Evolutionary conservation across 1,139 yeast genomes (phyloP), one percentile per base, ranked within the genome.

Genomic region (Sugiyamaella grinbergsii): DNA sequence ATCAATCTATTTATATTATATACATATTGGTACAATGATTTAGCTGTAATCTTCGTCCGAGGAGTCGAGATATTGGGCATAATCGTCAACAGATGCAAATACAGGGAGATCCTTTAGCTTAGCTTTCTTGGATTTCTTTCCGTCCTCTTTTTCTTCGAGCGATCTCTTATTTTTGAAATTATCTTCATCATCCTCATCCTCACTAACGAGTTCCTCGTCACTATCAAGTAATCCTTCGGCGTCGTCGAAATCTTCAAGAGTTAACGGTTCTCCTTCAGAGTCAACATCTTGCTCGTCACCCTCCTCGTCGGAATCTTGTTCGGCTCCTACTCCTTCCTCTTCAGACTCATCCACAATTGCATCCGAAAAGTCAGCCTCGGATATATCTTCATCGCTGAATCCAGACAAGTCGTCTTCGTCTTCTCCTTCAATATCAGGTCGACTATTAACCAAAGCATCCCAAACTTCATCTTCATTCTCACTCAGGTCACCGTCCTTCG

Each of bases 41-140:
- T 49, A 57, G 46, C 53, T 52, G 32, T 50, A 61, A 42, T 63
- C 65, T 43, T 63, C 66, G 39, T 62, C 66, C 31, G 61, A 61
- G 7, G 64, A 82, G 44, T 78, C 76, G 67, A 88, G 72, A 62
- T 84, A 85, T 64, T 85, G 75, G 19, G 95, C 85, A 67, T 90
- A 91, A 58, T 89, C 96, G 42, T 87, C 96, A 7, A 83, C 95
- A 43, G 94, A 83, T 1, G 96, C 98, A 73, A 89, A 91, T 18
- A 83, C 78, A 18, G 98, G 97, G 58, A 91, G 72, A 52, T 78
- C 81, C 65, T 78, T 82, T 62, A 85, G 71, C 69, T 81, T 84
- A 58, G 75, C 71, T 65, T 76, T 81, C 74, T 82, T 83, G 34
- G 75, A 67, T 60, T 74, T 77, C 59, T 68, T 68, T 10, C 23